Evolutionary conservation across 768 basidiomycete genomes (phyloP).

Genomic region (Pleurotus cornucopiae): DNA sequence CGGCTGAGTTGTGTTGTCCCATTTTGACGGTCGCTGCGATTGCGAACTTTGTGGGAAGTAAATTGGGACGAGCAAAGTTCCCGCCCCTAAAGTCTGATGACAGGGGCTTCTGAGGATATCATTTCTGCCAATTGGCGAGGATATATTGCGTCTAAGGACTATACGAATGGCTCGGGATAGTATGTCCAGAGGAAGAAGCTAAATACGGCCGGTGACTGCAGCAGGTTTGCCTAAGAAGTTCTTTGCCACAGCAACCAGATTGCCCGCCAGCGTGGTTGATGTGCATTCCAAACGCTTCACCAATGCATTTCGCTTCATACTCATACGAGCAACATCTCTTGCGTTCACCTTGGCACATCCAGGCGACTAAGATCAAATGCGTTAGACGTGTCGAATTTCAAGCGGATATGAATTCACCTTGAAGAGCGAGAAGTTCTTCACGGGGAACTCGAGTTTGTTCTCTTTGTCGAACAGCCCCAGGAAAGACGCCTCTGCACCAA

Average conservation of each 20-base stretch:
- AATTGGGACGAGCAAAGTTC: too few relatives aligned
- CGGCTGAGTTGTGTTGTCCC: too few relatives aligned
- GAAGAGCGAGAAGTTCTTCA: neutral
- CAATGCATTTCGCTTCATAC: neutral
- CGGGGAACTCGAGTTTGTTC: neutral
- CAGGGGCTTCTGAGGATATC: too few relatives aligned
- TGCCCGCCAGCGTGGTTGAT: neutral
- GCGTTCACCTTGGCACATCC: neutral
- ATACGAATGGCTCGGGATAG: too few relatives aligned
- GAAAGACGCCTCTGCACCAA: slow-evolving; percentile 26
- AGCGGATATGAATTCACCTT: neutral
- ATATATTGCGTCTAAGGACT: too few relatives aligned
- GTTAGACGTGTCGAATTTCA: neutral
- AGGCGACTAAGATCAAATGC: neutral
- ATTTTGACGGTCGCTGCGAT: too few relatives aligned
- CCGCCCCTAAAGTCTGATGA: too few relatives aligned
- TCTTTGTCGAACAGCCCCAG: slow-evolving; percentile 24
- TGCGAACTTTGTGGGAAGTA: too few relatives aligned
- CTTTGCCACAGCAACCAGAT: neutral
- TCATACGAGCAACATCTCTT: neutral
- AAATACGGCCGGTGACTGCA: neutral
- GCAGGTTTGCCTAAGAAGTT: neutral
- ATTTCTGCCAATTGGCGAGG: too few relatives aligned
- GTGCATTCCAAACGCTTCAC: neutral
- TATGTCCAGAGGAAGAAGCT: too few relatives aligned